phyloP scores from a whole-genome alignment of 2,329 filamentous ascomycete genomes.

The Juglanconis sp. region DNA sequence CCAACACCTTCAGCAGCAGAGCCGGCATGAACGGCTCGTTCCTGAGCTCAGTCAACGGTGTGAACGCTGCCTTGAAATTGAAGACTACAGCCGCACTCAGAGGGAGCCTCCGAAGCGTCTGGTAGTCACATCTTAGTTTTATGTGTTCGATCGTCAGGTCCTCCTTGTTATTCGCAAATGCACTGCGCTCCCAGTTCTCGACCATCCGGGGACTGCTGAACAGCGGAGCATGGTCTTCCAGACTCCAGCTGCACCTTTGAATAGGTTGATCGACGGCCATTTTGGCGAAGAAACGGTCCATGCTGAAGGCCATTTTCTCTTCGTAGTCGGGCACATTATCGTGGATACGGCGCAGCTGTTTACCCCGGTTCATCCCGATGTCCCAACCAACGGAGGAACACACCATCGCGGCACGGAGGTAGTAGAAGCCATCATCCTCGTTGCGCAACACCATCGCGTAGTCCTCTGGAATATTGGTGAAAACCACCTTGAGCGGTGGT shows the following conservation, averaged over 20 bases:
- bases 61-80: conserved; percentile 87
- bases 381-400: conserved; percentile 83
- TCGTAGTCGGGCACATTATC: conserved; percentile 75
- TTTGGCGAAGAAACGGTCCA: conserved; percentile 84
- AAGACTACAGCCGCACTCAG: conserved; percentile 74
- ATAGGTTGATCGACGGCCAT: conserved; percentile 72
- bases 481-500: conserved; percentile 65
- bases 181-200: conserved; percentile 58
- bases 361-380: conserved; percentile 68
- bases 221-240: conserved; percentile 72
- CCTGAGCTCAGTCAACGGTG: conserved; percentile 64
- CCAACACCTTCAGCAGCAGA: conserved; percentile 65
- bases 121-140: conserved; percentile 79
- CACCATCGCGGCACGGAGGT: conserved; percentile 71
- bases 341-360: conserved; percentile 70
- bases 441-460: conserved; percentile 75
- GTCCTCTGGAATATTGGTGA: conserved; percentile 80
- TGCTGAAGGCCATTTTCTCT: conserved; percentile 82
- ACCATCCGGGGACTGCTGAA: conserved; percentile 67
- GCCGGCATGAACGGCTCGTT: conserved; percentile 72
- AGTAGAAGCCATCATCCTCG: conserved; percentile 67
- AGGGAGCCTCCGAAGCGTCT: conserved; percentile 76
- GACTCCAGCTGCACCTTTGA: conserved; percentile 79
- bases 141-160: conserved; percentile 55
- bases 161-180: conserved; percentile 47